phyloP scores from a whole-genome alignment of 176 grass and related monocot genomes.

The Paspalum vaginatum region DNA sequence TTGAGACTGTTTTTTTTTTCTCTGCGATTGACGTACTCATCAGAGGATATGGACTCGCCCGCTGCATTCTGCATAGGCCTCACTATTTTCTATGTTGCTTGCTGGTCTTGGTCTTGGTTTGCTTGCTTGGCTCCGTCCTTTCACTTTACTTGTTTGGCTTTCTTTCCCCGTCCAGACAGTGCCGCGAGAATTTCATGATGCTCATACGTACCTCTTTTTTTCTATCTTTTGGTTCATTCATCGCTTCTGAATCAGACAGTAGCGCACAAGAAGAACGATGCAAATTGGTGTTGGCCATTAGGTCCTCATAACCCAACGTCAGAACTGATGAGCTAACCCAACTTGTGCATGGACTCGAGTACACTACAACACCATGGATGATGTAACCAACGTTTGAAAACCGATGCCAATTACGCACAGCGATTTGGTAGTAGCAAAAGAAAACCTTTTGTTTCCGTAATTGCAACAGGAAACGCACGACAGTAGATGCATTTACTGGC shows the following conservation, averaged over 20 bases:
- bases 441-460: neutral
- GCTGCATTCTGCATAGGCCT: too few relatives aligned
- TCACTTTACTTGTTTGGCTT: constrained; percentile 26
- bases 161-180: constrained; percentile 12
- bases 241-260: too few relatives aligned
- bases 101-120: constrained; percentile 32
- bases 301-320: neutral
- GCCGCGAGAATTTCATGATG: constrained; percentile 28
- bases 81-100: constrained; percentile 42
- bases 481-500: neutral
- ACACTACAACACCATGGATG: neutral
- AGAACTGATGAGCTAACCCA: neutral
- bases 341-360: neutral
- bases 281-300: neutral
- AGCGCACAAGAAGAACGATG: neutral
- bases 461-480: neutral
- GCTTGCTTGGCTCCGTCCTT: constrained; percentile 36
- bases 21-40: constrained; percentile 24
- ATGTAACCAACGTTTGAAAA: neutral
- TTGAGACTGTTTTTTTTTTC: constrained; percentile 21
- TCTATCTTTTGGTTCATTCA: too few relatives aligned
- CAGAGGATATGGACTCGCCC: constrained; percentile 43
- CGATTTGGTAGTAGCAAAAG: too few relatives aligned
- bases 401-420: neutral
- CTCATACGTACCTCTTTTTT: neutral